These are phyloP conservation scores for Neurospora sp. DNA, from an alignment of 495 filamentous ascomycete species.

Conservation along the genomic window DNA sequence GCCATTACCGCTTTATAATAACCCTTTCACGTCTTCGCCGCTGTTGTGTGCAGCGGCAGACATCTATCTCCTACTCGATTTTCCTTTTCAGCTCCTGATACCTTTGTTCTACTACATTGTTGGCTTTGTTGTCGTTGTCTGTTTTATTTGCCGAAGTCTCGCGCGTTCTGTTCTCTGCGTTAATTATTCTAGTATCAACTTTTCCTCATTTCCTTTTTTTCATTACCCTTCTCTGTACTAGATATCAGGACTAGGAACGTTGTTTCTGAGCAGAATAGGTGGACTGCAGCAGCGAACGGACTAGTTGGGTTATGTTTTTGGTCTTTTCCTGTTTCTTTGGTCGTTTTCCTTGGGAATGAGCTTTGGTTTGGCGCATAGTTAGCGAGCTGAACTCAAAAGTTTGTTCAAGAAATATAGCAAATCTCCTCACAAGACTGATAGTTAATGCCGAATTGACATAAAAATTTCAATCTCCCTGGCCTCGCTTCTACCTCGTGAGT, in stretches of 20 bases:
- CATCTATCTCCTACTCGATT: not conserved
- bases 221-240: not conserved
- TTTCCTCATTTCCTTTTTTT: not conserved
- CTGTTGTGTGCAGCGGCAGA: conserved; percentile 1
- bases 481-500: not conserved
- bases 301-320: not conserved
- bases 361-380: not conserved
- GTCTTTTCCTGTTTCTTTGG: not conserved
- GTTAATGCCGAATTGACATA: not conserved
- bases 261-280: not conserved
- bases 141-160: not conserved
- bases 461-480: not conserved
- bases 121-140: not conserved
- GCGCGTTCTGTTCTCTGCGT: not conserved
- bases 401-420: not conserved
- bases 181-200: not conserved
- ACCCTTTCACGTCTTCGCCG: conserved; percentile 13
- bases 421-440: not conserved
- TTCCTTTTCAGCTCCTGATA: conserved; percentile 16
- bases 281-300: not conserved
- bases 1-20: conserved; percentile 34
- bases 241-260: not conserved
- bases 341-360: not conserved
- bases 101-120: conserved; percentile 14
- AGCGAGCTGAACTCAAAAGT: not conserved